These are phyloP conservation scores for Favolaschia claudopus DNA, from an alignment of 768 basidiomycete species.

Conservation along the genomic window DNA sequence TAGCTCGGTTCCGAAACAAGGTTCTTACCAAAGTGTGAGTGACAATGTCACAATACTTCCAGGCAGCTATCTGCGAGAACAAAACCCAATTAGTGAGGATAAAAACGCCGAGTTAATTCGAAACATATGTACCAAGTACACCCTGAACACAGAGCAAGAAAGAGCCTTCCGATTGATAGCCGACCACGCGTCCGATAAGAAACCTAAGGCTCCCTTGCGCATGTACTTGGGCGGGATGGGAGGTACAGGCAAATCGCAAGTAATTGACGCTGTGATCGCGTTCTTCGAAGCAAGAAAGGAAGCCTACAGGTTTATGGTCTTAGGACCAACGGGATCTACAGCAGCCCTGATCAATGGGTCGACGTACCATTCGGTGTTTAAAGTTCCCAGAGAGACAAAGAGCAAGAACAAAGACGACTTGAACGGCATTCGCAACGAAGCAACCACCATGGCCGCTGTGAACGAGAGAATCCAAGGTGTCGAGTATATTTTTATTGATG, in stretches of 20 bases:
- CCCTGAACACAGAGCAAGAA: conserved; percentile 41
- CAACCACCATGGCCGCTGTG: background rate
- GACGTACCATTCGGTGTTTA: conserved; percentile 42
- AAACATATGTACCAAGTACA: conserved; percentile 7
- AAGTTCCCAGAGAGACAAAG: background rate
- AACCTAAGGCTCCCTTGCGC: conserved; percentile 27
- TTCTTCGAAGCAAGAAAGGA: conserved; percentile 33
- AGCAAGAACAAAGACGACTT: background rate
- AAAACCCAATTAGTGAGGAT: background rate
- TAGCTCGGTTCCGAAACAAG: background rate
- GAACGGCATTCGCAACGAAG: background rate
- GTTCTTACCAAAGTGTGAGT: background rate
- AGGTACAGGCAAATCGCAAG: conserved; percentile 40
- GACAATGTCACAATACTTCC: conserved; percentile 10
- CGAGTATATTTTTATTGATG: conserved; percentile 44
- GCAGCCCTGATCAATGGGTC: conserved; percentile 42
- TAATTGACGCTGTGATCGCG: conserved; percentile 32
- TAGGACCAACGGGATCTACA: conserved; percentile 43
- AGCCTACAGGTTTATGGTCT: conserved; percentile 28
- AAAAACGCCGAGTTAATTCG: background rate
- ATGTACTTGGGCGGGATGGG: conserved; percentile 44
- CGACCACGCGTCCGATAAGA: conserved; percentile 19
- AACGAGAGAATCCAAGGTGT: conserved; percentile 26
- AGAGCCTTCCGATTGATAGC: conserved; percentile 40
- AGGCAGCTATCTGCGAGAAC: conserved; percentile 11